phyloP scores from a whole-genome alignment of 2,329 filamentous ascomycete species.

The Neofusicoccum sp. region DNA sequence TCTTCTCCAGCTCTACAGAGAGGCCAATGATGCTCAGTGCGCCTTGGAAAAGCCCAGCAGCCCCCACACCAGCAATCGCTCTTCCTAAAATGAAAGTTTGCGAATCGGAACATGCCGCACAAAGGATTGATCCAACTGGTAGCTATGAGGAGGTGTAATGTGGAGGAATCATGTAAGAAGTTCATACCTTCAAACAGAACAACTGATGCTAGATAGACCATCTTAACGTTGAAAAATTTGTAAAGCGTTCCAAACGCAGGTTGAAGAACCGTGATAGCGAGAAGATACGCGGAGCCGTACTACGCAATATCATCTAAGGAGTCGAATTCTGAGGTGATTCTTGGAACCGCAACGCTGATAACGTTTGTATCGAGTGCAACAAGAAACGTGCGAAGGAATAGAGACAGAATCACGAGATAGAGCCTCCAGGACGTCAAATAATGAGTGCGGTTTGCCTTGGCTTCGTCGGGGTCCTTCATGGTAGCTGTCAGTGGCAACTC shows the following conservation, averaged over 20 bases:
- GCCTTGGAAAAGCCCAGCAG: conserved; percentile 49
- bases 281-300: conserved; percentile 44
- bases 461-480: too few relatives aligned
- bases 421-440: too few relatives aligned
- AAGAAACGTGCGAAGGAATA: background rate
- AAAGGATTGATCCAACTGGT: conserved; percentile 55
- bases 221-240: conserved; percentile 57
- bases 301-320: background rate
- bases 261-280: conserved; percentile 43
- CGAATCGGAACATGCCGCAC: conserved; percentile 48
- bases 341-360: background rate
- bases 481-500: too few relatives aligned
- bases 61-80: conserved; percentile 50
- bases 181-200: conserved; percentile 43
- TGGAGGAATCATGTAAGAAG: too few relatives aligned
- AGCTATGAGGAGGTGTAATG: too few relatives aligned
- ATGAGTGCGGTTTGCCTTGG: too few relatives aligned
- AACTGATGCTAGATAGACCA: conserved; percentile 50
- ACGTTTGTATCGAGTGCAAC: background rate
- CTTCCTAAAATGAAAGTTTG: conserved; percentile 52
- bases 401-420: background rate
- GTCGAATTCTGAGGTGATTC: background rate
- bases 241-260: conserved; percentile 57
- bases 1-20: conserved; percentile 40
- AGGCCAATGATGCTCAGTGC: conserved; percentile 24